A percentile compares a stretch with the other conserved stretches of the same genome.
These are phyloP conservation scores for Aspergillus vadensis DNA, from an alignment of 2,329 filamentous ascomycete genomes.

Conservation along the genomic window DNA sequence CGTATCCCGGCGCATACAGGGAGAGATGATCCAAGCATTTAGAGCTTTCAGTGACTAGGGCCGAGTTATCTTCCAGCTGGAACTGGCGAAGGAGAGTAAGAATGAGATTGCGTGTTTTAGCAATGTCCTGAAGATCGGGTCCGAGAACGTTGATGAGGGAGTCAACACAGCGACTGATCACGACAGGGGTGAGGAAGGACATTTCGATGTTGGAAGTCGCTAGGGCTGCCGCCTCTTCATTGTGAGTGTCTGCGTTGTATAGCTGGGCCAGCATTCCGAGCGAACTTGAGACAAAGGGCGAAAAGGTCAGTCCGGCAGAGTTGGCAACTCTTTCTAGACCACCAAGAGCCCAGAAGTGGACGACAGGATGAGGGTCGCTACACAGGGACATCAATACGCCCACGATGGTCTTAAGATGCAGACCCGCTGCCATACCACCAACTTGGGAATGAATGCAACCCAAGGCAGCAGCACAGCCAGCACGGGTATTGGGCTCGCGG, in stretches of 20 bases:
- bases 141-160: conserved; percentile 96
- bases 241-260: conserved; percentile 89
- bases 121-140: conserved; percentile 89
- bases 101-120: conserved; percentile 88
- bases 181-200: conserved; percentile 77
- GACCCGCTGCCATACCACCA: conserved; percentile 94
- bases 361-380: conserved; percentile 90
- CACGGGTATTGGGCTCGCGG: conserved; percentile 86
- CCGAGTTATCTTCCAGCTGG: conserved; percentile 69
- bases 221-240: conserved; percentile 75
- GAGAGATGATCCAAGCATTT: conserved; percentile 88
- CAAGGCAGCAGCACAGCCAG: conserved; percentile 90
- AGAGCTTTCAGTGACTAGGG: conserved; percentile 75
- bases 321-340: conserved; percentile 84
- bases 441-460: conserved; percentile 94
- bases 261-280: conserved; percentile 92
- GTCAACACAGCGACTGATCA: conserved; percentile 85
- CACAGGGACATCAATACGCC: conserved; percentile 97
- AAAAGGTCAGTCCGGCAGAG: conserved; percentile 89
- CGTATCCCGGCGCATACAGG: conserved; percentile 83
- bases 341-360: conserved; percentile 95
- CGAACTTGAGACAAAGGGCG: conserved; percentile 83
- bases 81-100: conserved; percentile 84
- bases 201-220: conserved; percentile 89
- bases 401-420: conserved; percentile 95